These are phyloP conservation scores for Nakazawaea molendinolei DNA, from an alignment of 805 yeast genomes.

Conservation along the genomic window DNA sequence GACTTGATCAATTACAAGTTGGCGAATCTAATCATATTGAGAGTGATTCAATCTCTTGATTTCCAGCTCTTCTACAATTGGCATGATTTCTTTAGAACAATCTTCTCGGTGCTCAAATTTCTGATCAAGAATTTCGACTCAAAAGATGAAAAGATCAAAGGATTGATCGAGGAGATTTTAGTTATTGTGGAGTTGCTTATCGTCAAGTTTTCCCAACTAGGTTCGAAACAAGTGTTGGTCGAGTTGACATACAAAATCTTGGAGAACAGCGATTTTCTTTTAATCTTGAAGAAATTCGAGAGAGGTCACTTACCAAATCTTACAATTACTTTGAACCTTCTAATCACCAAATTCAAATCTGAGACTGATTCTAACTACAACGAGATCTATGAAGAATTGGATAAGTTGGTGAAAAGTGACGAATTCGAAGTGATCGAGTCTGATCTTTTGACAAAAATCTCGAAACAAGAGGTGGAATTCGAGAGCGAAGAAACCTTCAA, in stretches of 20 bases:
- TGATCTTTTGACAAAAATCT: conserved; percentile 2
- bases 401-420: neutral
- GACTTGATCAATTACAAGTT: conserved; percentile 25
- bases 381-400: conserved; percentile 7
- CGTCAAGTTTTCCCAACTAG: neutral
- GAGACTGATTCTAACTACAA: conserved; percentile 4
- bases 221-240: neutral
- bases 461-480: conserved; percentile 5
- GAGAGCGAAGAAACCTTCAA: conserved; percentile 7
- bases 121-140: conserved; percentile 8
- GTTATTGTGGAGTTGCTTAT: conserved; percentile 18
- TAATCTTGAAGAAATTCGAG: conserved; percentile 1
- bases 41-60: conserved; percentile 14
- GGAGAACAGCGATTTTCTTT: conserved; percentile 1
- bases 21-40: conserved; percentile 23
- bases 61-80: conserved; percentile 22
- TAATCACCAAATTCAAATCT: neutral
- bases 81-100: conserved; percentile 27
- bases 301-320: conserved; percentile 6
- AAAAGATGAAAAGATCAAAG: conserved; percentile 12
- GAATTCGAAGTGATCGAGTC: neutral
- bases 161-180: conserved; percentile 22
- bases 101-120: conserved; percentile 23
- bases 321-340: conserved; percentile 1
- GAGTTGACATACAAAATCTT: conserved; percentile 10